Evolutionary conservation across 1,284 basidiomycete species (phyloP), one percentile per base, ranked within the genome.

Genomic region (Trametes versicolor): DNA sequence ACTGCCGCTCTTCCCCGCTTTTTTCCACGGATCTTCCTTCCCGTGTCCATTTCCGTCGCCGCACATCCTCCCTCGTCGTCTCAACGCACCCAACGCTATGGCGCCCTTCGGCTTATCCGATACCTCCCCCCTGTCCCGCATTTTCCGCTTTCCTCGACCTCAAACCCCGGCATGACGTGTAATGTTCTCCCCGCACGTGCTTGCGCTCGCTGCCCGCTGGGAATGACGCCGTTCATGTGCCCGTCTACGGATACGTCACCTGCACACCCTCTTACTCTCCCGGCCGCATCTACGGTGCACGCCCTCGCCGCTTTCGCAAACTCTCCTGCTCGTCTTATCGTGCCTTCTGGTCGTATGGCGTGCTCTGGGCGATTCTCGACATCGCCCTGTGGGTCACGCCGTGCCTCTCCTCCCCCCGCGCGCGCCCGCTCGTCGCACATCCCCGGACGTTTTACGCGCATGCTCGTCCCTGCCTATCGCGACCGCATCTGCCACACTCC

Each of bases 401-500:
- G 45, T 60, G 43, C 62, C 59, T 58, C 53, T 63, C 32, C 59
- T 37, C 61, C 21, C n/a, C 34, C 23, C n/a, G n/a, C 54, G 43
- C 45, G 58, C 63, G 41, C 68, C 60, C 59, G 55, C 60, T 21
- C 32, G 50, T 64, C 65, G 68, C 68, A 55, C 56, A 64, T 64
- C 65, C 39, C 51, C 66, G 65, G 64, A 63, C 52, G 66, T 50
- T 52, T 60, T 61, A 54, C 58, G 41, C 64, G 49, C 27, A 61
- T 67, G 68, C 66, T 70, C 70, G 62, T 68, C 67, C 66, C 59
- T 69, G 60, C 71, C 67, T 67, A 70, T 72, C 69, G 60, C 56
- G 67, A 58, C 55, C 60, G 58, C 59, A 65, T 64, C 66, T 55
- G 52, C 60, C 55, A 36, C 57, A 52, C 37, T 45, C 53, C 53